A percentile compares a stretch with the other conserved stretches of the same genome.
These are phyloP conservation scores for Suillus sp. DNA, from an alignment of 768 basidiomycete species.

Conservation along the genomic window DNA sequence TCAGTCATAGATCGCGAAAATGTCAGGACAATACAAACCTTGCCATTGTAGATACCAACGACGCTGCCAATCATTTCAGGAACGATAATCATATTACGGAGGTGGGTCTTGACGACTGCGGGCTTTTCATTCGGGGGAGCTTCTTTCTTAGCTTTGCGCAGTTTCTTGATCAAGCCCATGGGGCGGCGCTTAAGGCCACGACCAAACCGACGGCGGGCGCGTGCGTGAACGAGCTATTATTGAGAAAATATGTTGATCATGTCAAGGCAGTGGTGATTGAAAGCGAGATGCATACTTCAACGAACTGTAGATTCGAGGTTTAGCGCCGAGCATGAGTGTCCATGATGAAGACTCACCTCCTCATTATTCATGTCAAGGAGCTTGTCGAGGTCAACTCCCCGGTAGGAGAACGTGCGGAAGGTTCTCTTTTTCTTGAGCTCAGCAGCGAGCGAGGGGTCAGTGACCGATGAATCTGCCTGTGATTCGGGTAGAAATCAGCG, in stretches of 20 bases:
- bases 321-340: neutral
- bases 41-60: slow-evolving; percentile 98
- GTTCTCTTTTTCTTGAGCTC: slow-evolving; percentile 99
- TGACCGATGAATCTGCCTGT: slow-evolving; percentile 80
- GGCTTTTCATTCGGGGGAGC: slow-evolving; percentile 99
- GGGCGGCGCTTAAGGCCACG: slow-evolving; percentile 98
- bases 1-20: slow-evolving; percentile 1
- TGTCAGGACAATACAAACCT: slow-evolving; percentile 49
- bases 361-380: slow-evolving; percentile 96
- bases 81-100: slow-evolving; percentile 99
- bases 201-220: slow-evolving; percentile 98
- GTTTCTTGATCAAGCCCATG: slow-evolving; percentile 98
- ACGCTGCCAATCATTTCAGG: slow-evolving; percentile 99
- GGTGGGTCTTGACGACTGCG: slow-evolving; percentile 96
- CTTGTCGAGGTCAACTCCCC: slow-evolving; percentile 97
- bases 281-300: slow-evolving; percentile 59
- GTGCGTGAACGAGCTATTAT: slow-evolving; percentile 90
- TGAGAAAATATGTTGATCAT: slow-evolving; percentile 2
- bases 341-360: slow-evolving; percentile 58
- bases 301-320: slow-evolving; percentile 50
- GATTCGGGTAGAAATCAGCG: slow-evolving; percentile 10
- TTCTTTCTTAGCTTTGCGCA: slow-evolving; percentile 99
- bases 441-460: slow-evolving; percentile 92
- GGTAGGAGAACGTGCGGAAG: slow-evolving; percentile 98
- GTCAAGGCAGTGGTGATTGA: slow-evolving; percentile 11